A percentile compares a stretch with the other conserved stretches of the same genome.
Evolutionary conservation across 1,284 basidiomycete species (phyloP).

Genomic region (Boletus holoroseus): DNA sequence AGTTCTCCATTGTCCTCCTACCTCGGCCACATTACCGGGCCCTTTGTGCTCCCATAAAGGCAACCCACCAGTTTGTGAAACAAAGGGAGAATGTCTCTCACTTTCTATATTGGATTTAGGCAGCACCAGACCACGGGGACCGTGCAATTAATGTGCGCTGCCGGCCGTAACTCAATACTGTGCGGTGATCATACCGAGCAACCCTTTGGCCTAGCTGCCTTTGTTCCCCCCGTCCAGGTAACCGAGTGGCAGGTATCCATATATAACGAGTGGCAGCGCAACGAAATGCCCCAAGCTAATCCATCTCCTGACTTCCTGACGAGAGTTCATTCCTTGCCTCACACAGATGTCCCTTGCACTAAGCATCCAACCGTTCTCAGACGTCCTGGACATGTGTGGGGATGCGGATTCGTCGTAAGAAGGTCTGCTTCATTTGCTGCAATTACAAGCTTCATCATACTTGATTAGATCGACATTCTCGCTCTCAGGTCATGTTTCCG

Average conservation of each 20-base stretch:
- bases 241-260: slow-evolving; percentile 26
- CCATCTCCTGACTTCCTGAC: slow-evolving; percentile 11
- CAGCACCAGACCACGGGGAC: background rate
- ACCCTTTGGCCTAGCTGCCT: slow-evolving; percentile 17
- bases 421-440: slow-evolving; percentile 10
- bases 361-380: slow-evolving; percentile 51
- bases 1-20: slow-evolving; percentile 31
- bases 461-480: slow-evolving; percentile 63
- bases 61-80: slow-evolving; percentile 21
- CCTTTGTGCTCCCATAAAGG: slow-evolving; percentile 32
- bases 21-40: slow-evolving; percentile 11
- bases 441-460: slow-evolving; percentile 4
- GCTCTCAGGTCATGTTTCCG: slow-evolving; percentile 64
- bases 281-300: background rate
- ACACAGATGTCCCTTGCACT: slow-evolving; percentile 56
- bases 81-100: slow-evolving; percentile 21
- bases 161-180: slow-evolving; percentile 5
- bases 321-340: slow-evolving; percentile 15
- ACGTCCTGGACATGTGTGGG: slow-evolving; percentile 61
- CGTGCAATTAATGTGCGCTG: background rate
- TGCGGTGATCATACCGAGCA: slow-evolving; percentile 1
- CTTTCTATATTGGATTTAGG: slow-evolving; percentile 1
- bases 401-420: slow-evolving; percentile 60
- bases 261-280: slow-evolving; percentile 24
- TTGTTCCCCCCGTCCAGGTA: slow-evolving; percentile 30